Evolutionary conservation across 768 basidiomycete genomes (phyloP), one percentile per base, ranked within the genome.

Genomic region (Roridomyces roridus): DNA sequence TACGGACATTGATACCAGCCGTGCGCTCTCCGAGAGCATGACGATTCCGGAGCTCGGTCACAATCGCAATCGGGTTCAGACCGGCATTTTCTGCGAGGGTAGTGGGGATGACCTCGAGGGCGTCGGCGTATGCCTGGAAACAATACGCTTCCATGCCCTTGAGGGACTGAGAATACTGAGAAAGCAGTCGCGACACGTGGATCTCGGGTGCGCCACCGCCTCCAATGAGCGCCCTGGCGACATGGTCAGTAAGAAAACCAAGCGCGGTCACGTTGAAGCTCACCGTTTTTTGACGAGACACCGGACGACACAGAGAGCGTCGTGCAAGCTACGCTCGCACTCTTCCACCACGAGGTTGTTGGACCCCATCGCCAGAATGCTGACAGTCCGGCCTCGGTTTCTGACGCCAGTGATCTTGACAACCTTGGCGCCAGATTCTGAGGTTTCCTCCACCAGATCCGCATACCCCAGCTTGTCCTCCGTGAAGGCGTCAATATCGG

Each of bases 71-170:
- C 6, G 97, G 94, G 74, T 98, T 97, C 54, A 99, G 80, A 39
- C 97, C 97, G 21, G 97, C 97, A 70, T 99, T 99, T 77, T 99
- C 97, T 23, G 97, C 97, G 20, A 99, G 81, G 0, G 97, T 99
- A 3, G 90, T 96, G 5, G 97, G 97, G 59, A 99, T 98, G 60
- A 98, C 92, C 73, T 98, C 97, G 45, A 99, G 82, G 1, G 97
- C 95, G 67, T 98, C 96, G 25, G 97, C 96, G 68, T 94, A 99
- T 4, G 95, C 96, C 67, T 97, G 93, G 87, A 98, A 97, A 74
- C 97, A 98, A 74, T 98, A 98, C 9, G 96, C 93, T 73, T 98
- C 96, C 90, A 98, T 98, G 45, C 97, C 96, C 73, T 91, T 96
- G 58, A 98, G 81, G 1, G 94, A 90, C 63, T 96, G 94, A 2